Evolutionary conservation across 768 basidiomycete species (phyloP), one percentile per base, ranked within the genome.

Genomic region (Hygrocybe punicea): DNA sequence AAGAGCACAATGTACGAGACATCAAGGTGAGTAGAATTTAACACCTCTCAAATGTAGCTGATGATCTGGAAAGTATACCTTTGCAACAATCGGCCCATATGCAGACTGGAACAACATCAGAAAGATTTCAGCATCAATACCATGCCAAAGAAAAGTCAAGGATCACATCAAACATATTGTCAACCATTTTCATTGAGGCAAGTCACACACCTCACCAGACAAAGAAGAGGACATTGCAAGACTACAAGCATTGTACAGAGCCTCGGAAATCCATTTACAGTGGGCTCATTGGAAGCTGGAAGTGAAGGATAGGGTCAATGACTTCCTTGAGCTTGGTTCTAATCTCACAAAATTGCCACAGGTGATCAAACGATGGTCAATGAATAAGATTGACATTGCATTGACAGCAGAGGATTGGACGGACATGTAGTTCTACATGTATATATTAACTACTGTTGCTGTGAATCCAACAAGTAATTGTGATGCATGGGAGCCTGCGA

Each of bases 1-100:
- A 67, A 36, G 67, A 68, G 53, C 57, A 65, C 45, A 68, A 68
- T 46, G 64, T 68, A 5, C 56, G 60, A 35, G 60, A 61, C 29
- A 29, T 29, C 29, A 29, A 29, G 29, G 29, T 29, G 8, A 29
- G 29, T 29, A 29, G 29, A n/a, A 4, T 29, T 29, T 29, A 4
- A 4, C 8, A 8, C 8, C 8, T 29, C 29, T 29, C 29, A 29
- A 8, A 8, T 8, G 8, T 29, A 4, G 29, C 29, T 29, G 29
- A 29, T 29, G 29, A 29, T 29, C 8, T 47, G n/a, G 9, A 59
- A 14, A 52, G 51, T 17, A 36, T 17, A 52, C 51, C 3, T 52
- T 52, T 17, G 19, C 36, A n/a, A 17, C 62, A 58, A 47, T 58
- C 34, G 60, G 67, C 2, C 65, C 67, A 6, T 59, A 62, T 52